Evolutionary conservation across 75 land plant species (phyloP).

Genomic region (Picea glauca): DNA sequence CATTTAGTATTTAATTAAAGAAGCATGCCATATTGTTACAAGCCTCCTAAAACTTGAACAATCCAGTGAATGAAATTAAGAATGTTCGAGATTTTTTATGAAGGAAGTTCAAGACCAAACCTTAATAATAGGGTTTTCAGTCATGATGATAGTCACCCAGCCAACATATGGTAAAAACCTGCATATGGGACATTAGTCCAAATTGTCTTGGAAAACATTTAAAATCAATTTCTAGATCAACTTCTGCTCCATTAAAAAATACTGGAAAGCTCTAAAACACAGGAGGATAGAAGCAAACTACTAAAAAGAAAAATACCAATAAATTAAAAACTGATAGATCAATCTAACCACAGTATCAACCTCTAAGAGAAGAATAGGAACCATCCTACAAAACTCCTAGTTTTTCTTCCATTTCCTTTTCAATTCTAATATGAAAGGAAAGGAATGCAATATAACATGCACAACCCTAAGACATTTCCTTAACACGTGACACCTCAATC

Average conservation of each 20-base stretch:
- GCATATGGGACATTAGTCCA: constrained; percentile 10
- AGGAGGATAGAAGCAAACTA: not conserved
- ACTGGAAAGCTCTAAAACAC: too few species aligned
- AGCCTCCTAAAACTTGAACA: too few species aligned
- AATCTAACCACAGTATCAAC: not conserved
- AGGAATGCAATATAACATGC: not conserved
- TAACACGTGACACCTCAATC: not conserved
- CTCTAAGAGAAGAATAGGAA: not conserved
- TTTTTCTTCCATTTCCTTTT: not conserved
- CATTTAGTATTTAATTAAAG: too few species aligned
- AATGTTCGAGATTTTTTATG: too few species aligned
- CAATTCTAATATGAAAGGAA: not conserved
- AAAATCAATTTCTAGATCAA: too few species aligned
- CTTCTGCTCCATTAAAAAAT: not conserved
- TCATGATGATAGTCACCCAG: constrained; percentile 94
- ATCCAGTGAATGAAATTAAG: too few species aligned
- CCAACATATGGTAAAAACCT: constrained; percentile 95
- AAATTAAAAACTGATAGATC: not conserved
- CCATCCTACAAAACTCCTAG: not conserved
- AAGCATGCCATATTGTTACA: too few species aligned
- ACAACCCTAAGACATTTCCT: not conserved
- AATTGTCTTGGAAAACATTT: not conserved
- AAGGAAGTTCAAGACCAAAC: constrained; percentile 19
- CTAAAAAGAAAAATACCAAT: not conserved
- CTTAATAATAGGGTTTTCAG: constrained; percentile 91